These are phyloP conservation scores for Apiospora saccharicola DNA, from an alignment of 2,329 filamentous ascomycete species.

Conservation along the genomic window DNA sequence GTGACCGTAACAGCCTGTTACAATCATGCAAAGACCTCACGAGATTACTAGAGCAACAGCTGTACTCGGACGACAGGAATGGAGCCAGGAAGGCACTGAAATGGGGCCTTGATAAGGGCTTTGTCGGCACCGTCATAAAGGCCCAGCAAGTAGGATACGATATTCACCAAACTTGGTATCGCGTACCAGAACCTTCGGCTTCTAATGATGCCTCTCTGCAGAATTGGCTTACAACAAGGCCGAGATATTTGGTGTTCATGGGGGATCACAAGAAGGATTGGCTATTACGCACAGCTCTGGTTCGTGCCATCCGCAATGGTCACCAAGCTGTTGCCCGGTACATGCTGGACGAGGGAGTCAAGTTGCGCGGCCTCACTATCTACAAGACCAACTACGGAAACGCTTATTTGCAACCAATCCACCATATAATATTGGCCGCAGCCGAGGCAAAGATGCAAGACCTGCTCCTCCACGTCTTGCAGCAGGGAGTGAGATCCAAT, in stretches of 20 bases:
- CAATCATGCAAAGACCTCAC: not conserved
- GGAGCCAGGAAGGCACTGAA: not conserved
- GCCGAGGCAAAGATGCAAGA: not conserved
- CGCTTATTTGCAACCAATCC: not conserved
- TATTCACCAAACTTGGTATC: not conserved
- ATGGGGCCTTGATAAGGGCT: not conserved
- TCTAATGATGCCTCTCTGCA: not conserved
- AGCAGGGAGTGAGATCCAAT: not conserved
- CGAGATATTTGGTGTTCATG: not conserved
- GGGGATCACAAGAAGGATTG: not conserved
- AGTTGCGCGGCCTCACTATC: not conserved
- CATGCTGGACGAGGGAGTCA: not conserved
- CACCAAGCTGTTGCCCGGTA: not conserved
- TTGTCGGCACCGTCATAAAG: not conserved
- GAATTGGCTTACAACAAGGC: not conserved
- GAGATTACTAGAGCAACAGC: not conserved
- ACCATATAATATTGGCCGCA: constrained; percentile 3
- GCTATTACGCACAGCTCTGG: not conserved
- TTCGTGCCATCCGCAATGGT: constrained; percentile 1
- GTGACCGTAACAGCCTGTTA: not conserved
- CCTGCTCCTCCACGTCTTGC: not conserved
- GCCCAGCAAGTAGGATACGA: not conserved
- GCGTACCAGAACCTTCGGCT: not conserved
- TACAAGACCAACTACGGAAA: not conserved
- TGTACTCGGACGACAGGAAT: not conserved